Evolutionary conservation across 768 basidiomycete species (phyloP), one percentile per base, ranked within the genome.

Genomic region (Fibroporia radiculosa): DNA sequence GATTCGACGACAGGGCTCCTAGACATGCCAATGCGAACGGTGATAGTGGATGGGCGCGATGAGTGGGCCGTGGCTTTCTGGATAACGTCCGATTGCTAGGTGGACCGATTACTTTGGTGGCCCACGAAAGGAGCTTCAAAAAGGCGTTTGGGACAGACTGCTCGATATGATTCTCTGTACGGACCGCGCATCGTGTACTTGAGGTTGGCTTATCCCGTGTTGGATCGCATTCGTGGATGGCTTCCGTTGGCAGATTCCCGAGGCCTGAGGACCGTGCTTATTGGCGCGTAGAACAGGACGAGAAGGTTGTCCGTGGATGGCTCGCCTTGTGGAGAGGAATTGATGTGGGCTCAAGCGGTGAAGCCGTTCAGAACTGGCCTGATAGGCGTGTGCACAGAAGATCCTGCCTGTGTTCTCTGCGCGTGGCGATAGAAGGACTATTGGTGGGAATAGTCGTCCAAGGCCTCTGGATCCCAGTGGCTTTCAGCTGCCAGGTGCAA

Each of bases 21-120:
- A 80, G 82, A 69, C 77, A 79, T 60, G 67, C 77, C 60, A n/a
- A n/a, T n/a, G n/a, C n/a, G n/a, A 86, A 84, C 68, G 84, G 84
- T 62, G 85, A 88, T 70, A 80, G 48, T 51, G 57, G 57, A 32
- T 61, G 59, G 59, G 54, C 52, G 36, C 59, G 59, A 48, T 61
- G 52, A 58, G 52, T 39, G 14, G 44, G 50, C 53, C 53, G 25
- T 41, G 43, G 50, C 45, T 40, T 48, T 32, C 48, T 45, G 36
- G 53, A 44, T 50, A 26, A 45, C 24, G 36, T 47, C 53, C 50
- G 47, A 47, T 43, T 45, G 40, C 49, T 38, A 37, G 34, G 39
- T 47, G 56, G 54, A 46, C 49, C 53, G 44, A n/a, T 49, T 38
- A 31, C 28, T 48, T 27, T 42, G 43, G 42, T 50, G 22, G 26